Conservation (phyloP, 2,329 filamentous ascomycete genomes). For the Aureobasidium pullulans region DNA sequence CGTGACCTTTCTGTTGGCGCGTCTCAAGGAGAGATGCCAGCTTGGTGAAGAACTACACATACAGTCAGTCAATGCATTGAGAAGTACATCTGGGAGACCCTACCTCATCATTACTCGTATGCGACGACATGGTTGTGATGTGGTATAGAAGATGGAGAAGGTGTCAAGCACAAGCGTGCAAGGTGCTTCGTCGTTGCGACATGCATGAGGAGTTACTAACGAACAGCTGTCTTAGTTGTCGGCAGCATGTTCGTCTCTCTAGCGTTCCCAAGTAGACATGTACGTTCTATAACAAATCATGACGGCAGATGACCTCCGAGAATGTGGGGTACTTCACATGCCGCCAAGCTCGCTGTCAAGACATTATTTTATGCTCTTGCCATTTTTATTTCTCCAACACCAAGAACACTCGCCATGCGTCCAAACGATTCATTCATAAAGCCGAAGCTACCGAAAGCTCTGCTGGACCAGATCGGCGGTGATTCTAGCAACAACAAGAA, state of each 20-base stretch:
- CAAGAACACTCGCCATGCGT: conserved; percentile 25
- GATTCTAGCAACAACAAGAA: conserved; percentile 18
- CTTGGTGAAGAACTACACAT: conserved; percentile 61
- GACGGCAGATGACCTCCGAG: neutral
- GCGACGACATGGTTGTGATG: conserved; percentile 36
- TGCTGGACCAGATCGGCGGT: conserved; percentile 38
- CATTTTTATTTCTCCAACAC: neutral
- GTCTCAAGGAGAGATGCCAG: conserved; percentile 61
- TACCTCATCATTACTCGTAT: conserved; percentile 57
- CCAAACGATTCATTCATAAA: conserved; percentile 22
- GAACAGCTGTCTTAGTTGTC: neutral
- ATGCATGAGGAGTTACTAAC: neutral
- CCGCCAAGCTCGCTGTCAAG: conserved; percentile 7
- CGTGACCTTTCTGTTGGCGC: conserved; percentile 62
- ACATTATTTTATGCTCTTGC: conserved; percentile 5
- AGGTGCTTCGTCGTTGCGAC: neutral
- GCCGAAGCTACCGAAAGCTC: conserved; percentile 39
- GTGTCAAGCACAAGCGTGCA: neutral
- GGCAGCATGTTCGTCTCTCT: too few relatives aligned
- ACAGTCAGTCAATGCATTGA: too few relatives aligned
- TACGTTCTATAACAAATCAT: neutral
- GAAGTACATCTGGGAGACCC: neutral
- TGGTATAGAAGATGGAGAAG: conserved; percentile 24
- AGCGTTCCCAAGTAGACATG: too few relatives aligned
- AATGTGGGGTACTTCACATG: conserved; percentile 7